Base-by-base conservation (phyloP, 2,329 filamentous ascomycete genomes). In the Anisogramma anomala region DNA sequence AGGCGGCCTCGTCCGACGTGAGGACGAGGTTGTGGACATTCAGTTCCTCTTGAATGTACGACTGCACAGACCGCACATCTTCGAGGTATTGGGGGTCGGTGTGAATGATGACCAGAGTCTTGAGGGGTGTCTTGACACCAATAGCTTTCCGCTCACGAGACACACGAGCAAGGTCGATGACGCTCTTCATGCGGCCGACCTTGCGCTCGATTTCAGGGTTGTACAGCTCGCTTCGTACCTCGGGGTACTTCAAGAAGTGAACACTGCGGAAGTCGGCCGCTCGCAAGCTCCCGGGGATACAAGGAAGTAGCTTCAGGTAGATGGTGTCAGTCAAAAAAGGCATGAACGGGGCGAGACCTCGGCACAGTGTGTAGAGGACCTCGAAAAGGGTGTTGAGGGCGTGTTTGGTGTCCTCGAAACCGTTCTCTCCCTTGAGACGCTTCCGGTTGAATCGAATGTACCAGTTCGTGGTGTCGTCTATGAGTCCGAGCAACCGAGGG, bases 381-480 rank as follows among this genome's bases (percentile, higher is more conserved):
- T 95, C 87, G 54, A 94, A 95, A 6, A 96, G 74, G 2, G 91
- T 89, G 63, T 96, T 94, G 41, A 98, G 70, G 0, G 89, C 91
- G 55, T 94, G 85, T 37, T 82, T 68, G 9, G 91, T 95, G 58
- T 96, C 91, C 11, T 88, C 74, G 18, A 85, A 63, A 14, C 87
- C 86, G 49, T 85, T 79, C 57, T 93, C 87, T 32, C 88, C 88
- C 76, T 94, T 95, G 50, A 94, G 70, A 41, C 88, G 78, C 60
- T 84, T 84, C 41, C 88, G 76, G 68, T 95, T 95, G 68, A 94
- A 93, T 47, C 87, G 77, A 59, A 95, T 95, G 64, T 95, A 95
- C 88, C 88, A 95, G 63, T 96, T 96, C n/a, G 88, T 95, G 3
- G 84, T 87, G 63, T 93, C 87, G 55, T 95, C 89, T 50, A 95